phyloP scores from a whole-genome alignment of 1,284 basidiomycete genomes.

The Ceratobasidium sp. region DNA sequence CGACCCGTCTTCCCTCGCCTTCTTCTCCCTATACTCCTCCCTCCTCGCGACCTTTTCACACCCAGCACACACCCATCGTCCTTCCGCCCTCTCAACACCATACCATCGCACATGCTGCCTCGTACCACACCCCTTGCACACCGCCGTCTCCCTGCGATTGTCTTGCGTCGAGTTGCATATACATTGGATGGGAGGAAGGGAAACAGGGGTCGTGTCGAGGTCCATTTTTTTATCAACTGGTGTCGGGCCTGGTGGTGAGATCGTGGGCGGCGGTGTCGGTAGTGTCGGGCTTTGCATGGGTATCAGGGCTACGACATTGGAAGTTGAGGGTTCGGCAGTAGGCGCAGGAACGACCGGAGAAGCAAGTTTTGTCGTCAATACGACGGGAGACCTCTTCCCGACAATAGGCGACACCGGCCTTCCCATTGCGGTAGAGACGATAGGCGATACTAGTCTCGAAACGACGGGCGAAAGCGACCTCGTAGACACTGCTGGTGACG shows the following conservation, averaged over 20 bases:
- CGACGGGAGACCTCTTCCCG: neutral
- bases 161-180: slow-evolving; percentile 44
- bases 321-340: too few species aligned
- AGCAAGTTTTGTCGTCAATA: too few species aligned
- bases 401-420: too few species aligned
- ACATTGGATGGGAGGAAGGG: slow-evolving; percentile 42
- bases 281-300: too few species aligned
- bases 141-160: slow-evolving; percentile 45
- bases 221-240: neutral
- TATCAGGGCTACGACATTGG: too few species aligned
- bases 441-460: neutral
- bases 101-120: slow-evolving; percentile 46
- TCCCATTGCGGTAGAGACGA: too few species aligned
- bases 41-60: slow-evolving; percentile 19
- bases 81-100: slow-evolving; percentile 23
- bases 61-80: slow-evolving; percentile 39
- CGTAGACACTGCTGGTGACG: neutral
- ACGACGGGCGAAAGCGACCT: neutral
- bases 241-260: neutral
- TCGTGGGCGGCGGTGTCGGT: neutral
- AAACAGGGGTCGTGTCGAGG: neutral
- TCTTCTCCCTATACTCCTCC: neutral
- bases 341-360: too few species aligned
- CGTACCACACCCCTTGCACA: slow-evolving; percentile 45
- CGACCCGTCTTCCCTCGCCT: neutral